A percentile compares a stretch with the other conserved stretches of the same genome.
phyloP scores from a whole-genome alignment of 805 yeast species.

The Clavispora santaluciae region DNA sequence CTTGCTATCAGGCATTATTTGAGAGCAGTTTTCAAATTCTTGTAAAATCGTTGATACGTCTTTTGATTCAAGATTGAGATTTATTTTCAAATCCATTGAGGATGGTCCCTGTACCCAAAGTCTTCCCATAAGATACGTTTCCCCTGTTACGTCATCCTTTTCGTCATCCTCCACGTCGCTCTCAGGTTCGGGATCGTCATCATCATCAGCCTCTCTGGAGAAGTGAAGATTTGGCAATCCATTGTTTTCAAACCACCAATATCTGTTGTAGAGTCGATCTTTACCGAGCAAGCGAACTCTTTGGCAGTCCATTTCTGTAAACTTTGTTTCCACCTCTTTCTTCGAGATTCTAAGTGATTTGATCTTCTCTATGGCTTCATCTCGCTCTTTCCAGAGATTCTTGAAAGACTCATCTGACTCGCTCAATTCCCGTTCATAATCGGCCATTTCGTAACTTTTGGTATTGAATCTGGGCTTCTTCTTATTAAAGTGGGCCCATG shows the following conservation, averaged over 20 bases:
- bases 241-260: conserved; percentile 92
- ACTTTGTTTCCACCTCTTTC: conserved; percentile 51
- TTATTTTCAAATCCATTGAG: conserved; percentile 36
- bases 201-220: conserved; percentile 28
- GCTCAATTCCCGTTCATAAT: conserved; percentile 35
- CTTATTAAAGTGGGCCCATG: conserved; percentile 12
- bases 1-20: conserved; percentile 10
- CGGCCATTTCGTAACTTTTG: conserved; percentile 36
- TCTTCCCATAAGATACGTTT: conserved; percentile 72
- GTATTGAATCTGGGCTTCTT: conserved; percentile 24
- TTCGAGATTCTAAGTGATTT: conserved; percentile 47
- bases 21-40: conserved; percentile 10
- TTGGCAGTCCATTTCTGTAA: conserved; percentile 72
- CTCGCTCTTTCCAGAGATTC: conserved; percentile 41
- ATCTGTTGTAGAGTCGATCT: conserved; percentile 79
- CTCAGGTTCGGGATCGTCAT: conserved; percentile 36
- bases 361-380: conserved; percentile 33
- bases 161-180: conserved; percentile 36
- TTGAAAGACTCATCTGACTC: conserved; percentile 40
- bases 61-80: conserved; percentile 14
- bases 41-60: not conserved
- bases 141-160: conserved; percentile 43
- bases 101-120: conserved; percentile 91
- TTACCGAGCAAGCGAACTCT: conserved; percentile 72
- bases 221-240: conserved; percentile 60